Percentiles rank a stretch among this genome's conserved stretches.
phyloP scores from a whole-genome alignment of 257 asterid species.

The Plantago major region DNA sequence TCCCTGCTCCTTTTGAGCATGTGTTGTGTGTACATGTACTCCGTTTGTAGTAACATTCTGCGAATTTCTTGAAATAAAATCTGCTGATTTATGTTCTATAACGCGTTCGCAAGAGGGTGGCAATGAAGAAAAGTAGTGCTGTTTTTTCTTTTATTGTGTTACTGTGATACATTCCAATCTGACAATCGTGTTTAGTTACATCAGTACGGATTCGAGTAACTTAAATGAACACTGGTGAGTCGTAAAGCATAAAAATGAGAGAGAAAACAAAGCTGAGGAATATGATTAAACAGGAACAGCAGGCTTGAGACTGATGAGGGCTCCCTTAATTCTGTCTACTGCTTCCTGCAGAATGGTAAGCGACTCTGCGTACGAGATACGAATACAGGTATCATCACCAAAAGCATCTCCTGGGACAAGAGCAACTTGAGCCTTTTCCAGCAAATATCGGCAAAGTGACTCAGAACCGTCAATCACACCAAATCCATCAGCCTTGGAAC shows the following conservation, averaged over 20 bases:
- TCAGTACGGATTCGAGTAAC: background rate
- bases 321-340: constrained; percentile 54
- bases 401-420: constrained; percentile 93
- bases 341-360: constrained; percentile 67
- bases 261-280: background rate
- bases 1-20: background rate
- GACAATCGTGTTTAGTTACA: background rate
- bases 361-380: constrained; percentile 83
- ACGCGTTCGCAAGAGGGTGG: too few relatives aligned
- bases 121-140: too few relatives aligned
- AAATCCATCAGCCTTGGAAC: constrained; percentile 55
- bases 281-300: constrained; percentile 36
- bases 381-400: constrained; percentile 87
- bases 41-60: background rate
- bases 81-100: too few relatives aligned
- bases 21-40: background rate
- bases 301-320: constrained; percentile 50
- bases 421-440: constrained; percentile 89
- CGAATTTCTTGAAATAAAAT: background rate
- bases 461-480: constrained; percentile 71
- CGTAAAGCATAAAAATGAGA: too few relatives aligned
- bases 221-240: background rate
- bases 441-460: constrained; percentile 79
- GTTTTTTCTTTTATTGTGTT: too few relatives aligned
- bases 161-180: background rate